A percentile compares a stretch with the other conserved stretches of the same genome.
phyloP scores from a whole-genome alignment of 768 basidiomycete genomes.

The Suillus fuscotomentosus region DNA sequence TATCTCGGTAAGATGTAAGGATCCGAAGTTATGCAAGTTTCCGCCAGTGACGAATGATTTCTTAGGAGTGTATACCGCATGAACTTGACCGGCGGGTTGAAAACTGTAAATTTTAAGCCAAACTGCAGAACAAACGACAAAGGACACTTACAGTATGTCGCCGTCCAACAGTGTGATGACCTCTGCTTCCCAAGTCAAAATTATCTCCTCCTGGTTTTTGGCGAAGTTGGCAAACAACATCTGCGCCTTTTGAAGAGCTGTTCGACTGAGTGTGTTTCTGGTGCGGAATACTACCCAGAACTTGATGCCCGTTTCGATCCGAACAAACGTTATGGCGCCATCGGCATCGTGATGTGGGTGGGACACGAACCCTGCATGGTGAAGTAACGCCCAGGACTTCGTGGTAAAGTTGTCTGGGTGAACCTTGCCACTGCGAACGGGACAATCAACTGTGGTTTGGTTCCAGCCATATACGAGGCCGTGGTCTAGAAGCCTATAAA shows the following conservation, averaged over 20 bases:
- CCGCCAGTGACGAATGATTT: neutral
- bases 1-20: neutral
- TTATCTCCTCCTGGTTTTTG: neutral
- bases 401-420: neutral
- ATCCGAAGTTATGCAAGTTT: neutral
- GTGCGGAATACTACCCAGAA: constrained; percentile 7
- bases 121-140: neutral
- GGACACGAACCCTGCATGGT: constrained; percentile 6
- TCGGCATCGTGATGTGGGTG: constrained; percentile 12
- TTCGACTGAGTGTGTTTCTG: neutral
- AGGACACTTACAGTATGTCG: neutral
- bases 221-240: neutral
- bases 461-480: constrained; percentile 8
- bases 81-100: neutral
- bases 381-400: constrained; percentile 4
- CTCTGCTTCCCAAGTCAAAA: neutral
- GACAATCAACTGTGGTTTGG: constrained; percentile 1
- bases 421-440: neutral
- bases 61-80: neutral
- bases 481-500: constrained; percentile 7
- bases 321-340: constrained; percentile 2
- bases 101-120: neutral
- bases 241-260: neutral
- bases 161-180: neutral
- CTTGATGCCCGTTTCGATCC: constrained; percentile 4